These are phyloP conservation scores for Biscogniauxia sp. DNA, from an alignment of 2,329 filamentous ascomycete genomes.

Conservation along the genomic window DNA sequence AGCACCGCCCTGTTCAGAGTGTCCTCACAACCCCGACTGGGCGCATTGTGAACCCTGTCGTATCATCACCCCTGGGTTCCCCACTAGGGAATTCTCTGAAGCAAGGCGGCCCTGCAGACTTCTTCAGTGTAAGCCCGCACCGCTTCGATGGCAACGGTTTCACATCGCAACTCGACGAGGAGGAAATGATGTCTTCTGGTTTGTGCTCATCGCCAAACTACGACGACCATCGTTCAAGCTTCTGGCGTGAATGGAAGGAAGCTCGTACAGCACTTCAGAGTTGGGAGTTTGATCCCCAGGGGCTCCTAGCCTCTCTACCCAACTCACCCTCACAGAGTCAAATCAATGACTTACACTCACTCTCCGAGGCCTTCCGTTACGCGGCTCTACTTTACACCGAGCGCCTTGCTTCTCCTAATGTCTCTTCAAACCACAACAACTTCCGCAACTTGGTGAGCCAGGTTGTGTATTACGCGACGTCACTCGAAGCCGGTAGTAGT, in stretches of 20 bases:
- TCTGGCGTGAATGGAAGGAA: conserved; percentile 86
- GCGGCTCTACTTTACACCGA: conserved; percentile 87
- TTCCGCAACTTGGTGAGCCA: conserved; percentile 82
- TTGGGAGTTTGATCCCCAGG: conserved; percentile 70
- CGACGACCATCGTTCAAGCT: conserved; percentile 62
- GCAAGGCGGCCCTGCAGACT: conserved; percentile 40
- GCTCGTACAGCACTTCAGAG: conserved; percentile 72
- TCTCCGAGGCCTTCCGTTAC: conserved; percentile 88
- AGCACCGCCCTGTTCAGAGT: conserved; percentile 57
- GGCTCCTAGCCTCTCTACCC: conserved; percentile 50
- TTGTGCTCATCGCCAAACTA: conserved; percentile 43
- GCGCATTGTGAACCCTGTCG: conserved; percentile 26
- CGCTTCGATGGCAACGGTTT: conserved; percentile 69
- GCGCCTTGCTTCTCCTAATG: conserved; percentile 73
- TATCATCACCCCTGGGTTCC: conserved; percentile 39
- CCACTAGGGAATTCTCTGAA: conserved; percentile 44
- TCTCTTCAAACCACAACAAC: conserved; percentile 70
- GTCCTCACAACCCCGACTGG: conserved; percentile 26
- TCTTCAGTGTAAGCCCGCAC: conserved; percentile 52
- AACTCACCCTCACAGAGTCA: conserved; percentile 56
- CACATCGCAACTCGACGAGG: conserved; percentile 52
- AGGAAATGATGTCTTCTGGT: conserved; percentile 47
- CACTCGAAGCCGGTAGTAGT: conserved; percentile 67
- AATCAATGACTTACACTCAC: conserved; percentile 71
- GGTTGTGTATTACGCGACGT: conserved; percentile 79